Evolutionary conservation across 75 land plant species (phyloP), one percentile per base, ranked within the genome.

Genomic region (Isoetes taiwanensis): DNA sequence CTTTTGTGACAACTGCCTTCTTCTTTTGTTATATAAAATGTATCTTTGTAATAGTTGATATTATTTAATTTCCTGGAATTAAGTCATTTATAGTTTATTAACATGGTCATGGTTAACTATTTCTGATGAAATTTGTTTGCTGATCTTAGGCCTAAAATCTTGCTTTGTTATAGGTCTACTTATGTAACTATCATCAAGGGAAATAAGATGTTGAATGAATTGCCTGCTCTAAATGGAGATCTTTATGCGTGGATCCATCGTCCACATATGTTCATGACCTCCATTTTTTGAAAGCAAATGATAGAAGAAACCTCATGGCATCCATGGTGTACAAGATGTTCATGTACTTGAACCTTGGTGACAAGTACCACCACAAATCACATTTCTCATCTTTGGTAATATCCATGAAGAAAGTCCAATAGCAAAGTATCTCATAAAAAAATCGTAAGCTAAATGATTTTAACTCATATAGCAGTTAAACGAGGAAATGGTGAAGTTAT

Each of bases 381-480:
- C 68, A 87, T 87, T 55, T 87, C 94, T 5, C 94, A n/a, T 88
- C 37, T 90, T 90, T 11, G 95, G 96, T 8, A 85, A 73, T 67
- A 89, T 89, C 48, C 85, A 82, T 59, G 85, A 85, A 64, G 86
- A 89, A 58, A 89, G 90, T 62, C 90, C 96, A 48, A 90, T 90
- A 28, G 96, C 96, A 28, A 85, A 70, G 59, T 89, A 76, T 56
- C 76, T 89, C 1, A 59, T 85, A 64, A 90, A 89, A 38, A 21
- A 79, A 81, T n/a, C 54, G 80, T 8, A 85, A 69, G 60, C n/a
- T n/a, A n/a, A n/a, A n/a, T n/a, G 91, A 85, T 28, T 85, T 82
- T 75, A 85, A 85, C 65, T 84, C 96, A n/a, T 89, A 89, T 66
- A 90, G 96, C n/a, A 89, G 96, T 55, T 82, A 90, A n/a, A 19